Percentiles rank a stretch among this genome's conserved stretches.
phyloP scores from a whole-genome alignment of 768 basidiomycete species.

The Roridomyces roridus region DNA sequence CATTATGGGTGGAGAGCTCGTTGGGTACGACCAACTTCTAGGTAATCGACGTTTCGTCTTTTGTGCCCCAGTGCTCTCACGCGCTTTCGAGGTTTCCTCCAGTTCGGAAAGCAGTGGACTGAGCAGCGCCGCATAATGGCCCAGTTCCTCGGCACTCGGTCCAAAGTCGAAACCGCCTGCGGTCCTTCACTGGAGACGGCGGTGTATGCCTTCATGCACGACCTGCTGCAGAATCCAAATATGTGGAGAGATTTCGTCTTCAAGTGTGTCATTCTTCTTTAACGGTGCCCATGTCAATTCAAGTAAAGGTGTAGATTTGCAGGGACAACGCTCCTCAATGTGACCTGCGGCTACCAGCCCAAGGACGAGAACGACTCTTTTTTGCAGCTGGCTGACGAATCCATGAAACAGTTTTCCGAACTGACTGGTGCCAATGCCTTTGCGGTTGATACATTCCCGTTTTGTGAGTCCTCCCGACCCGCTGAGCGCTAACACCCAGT shows the following conservation, averaged over 20 bases:
- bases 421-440: slow-evolving; percentile 28
- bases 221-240: too few relatives aligned
- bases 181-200: too few relatives aligned
- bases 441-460: slow-evolving; percentile 45
- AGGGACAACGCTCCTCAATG: slow-evolving; percentile 3
- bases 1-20: slow-evolving; percentile 28
- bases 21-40: too few relatives aligned
- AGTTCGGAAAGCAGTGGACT: background rate
- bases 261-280: too few relatives aligned
- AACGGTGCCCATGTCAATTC: too few relatives aligned
- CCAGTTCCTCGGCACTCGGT: slow-evolving; percentile 9
- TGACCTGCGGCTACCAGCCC: slow-evolving; percentile 22
- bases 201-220: too few relatives aligned
- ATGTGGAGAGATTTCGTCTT: slow-evolving; percentile 9
- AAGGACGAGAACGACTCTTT: slow-evolving; percentile 12
- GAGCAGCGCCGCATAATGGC: background rate
- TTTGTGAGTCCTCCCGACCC: too few relatives aligned
- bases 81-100: slow-evolving; percentile 10
- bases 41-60: slow-evolving; percentile 16
- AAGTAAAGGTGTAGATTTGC: too few relatives aligned
- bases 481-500: too few relatives aligned
- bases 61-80: background rate
- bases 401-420: slow-evolving; percentile 24
- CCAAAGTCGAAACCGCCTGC: slow-evolving; percentile 8
- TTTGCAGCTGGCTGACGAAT: slow-evolving; percentile 6